Base-by-base conservation (phyloP, 106 monocot genomes). In the Dendrobium chrysotoxum region DNA sequence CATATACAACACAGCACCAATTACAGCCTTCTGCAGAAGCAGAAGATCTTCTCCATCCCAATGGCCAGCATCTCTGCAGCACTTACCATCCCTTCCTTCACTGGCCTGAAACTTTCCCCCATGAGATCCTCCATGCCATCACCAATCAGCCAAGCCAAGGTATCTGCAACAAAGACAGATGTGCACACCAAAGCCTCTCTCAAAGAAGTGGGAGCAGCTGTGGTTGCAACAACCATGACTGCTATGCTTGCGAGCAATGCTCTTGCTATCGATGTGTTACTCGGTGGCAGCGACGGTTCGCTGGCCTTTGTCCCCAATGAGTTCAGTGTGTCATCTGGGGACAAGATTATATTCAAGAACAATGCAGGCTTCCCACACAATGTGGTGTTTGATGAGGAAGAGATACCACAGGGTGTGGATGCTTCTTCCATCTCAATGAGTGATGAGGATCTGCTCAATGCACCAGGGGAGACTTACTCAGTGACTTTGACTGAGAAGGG, bases 361-460 rank as follows among this genome's bases (percentile, higher is more conserved):
- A 94, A 98, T 81, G 92, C 98, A 0, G 98, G 90, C 20, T 98
- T 87, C 87, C 98, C 92, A 0, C 98, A 98, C 92, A 98, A 98
- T 83, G 87, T 98, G 2, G 82, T 98, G 39, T 98, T 98, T 79
- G 91, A 95, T 66, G 90, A 90, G 81, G 98, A 95, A 65, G 95
- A 85, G 85, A 68, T 98, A 5, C 95, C 98, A 7, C 2, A 86
- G 16, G 98, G 98, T 1, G 98, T 98, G 2, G 79, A 92, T 26
- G 91, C 53, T 9, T 8, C 74, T 71, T 44, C 64, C 2, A 94
- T 98, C 78, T 98, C 98, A n/a, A 92, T 92, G 98, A 81, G 40
- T 25, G 98, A 95, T 45, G 87, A 82, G 80, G 93, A 96, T 55
- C 84, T 91, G 5, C 87, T 98, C 57, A 98, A 98, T 73, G 95